Evolutionary conservation across 306 rosid species (phyloP).

Genomic region (Acacia melanoxylon): DNA sequence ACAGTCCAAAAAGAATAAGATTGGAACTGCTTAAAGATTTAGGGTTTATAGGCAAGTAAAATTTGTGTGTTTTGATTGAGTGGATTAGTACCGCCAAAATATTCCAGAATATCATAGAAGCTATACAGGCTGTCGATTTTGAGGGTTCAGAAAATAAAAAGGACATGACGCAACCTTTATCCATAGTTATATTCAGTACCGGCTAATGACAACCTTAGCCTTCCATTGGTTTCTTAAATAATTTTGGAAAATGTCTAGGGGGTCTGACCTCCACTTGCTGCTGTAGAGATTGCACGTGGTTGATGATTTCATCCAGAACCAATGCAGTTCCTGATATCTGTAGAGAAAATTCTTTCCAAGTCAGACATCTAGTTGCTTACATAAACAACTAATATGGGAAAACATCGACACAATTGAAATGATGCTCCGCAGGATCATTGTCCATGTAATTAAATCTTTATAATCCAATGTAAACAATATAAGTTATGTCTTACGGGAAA

Average conservation of each 20-base stretch:
- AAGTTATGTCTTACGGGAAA: background rate
- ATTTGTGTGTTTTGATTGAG: conserved; percentile 1
- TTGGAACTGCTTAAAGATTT: background rate
- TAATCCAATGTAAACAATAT: conserved; percentile 11
- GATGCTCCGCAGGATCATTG: background rate
- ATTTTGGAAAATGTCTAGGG: conserved; percentile 28
- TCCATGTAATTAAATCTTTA: background rate
- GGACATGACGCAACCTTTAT: background rate
- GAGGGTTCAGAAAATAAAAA: background rate
- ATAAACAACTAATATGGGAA: conserved; percentile 6
- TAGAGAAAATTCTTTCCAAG: conserved; percentile 33
- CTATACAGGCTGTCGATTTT: conserved; percentile 20
- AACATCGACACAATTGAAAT: conserved; percentile 16
- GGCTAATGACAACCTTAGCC: conserved; percentile 27
- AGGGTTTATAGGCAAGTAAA: conserved; percentile 4
- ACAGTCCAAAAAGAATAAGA: background rate
- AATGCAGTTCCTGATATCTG: conserved; percentile 94
- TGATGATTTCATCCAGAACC: conserved; percentile 96
- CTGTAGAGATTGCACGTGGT: conserved; percentile 91
- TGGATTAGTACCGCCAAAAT: background rate
- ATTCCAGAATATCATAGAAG: conserved; percentile 7
- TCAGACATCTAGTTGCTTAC: conserved; percentile 23
- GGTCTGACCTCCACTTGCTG: conserved; percentile 92
- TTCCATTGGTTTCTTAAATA: conserved; percentile 33
- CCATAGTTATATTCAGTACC: background rate